Evolutionary conservation across 345 rosid species (phyloP), one percentile per base, ranked within the genome.

Genomic region (Gynandropsis gynandra): DNA sequence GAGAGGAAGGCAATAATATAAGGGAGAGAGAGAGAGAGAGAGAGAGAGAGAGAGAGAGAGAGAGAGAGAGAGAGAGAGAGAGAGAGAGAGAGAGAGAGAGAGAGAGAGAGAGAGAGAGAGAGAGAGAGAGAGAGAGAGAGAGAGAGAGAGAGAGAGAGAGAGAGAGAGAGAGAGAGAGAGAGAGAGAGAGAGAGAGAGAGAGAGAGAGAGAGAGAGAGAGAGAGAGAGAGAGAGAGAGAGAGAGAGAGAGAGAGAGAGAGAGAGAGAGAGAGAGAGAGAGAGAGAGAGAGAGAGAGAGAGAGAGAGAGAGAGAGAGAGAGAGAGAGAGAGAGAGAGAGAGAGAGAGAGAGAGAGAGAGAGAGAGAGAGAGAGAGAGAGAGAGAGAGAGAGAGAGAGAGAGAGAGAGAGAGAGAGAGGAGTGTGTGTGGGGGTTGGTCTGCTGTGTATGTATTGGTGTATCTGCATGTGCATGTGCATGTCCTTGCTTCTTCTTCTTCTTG

Each of bases 401-500:
- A 65, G 47, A 58, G 59, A 64, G 35, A 16, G 61, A 59, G 46
- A 52, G 21, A 51, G 35, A 36, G 11, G 3, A n/a, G 40, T 36
- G 51, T 53, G 65, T 50, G 53, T 54, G 60, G 70, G 56, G 2
- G 11, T 36, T 3, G 4, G 13, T 9, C n/a, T 36, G 40, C 10
- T 36, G 7, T 47, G 56, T 51, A 31, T 58, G 52, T 17, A 58
- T 18, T 58, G 16, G 42, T n/a, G 64, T 50, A 18, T 31, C 16
- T 42, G 58, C 65, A 66, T 66, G 70, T 53, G 70, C 70, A 66
- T 66, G 61, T 65, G 50, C 46, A 24, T 24, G 29, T 24, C 2
- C 29, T 2, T 24, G 29, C 29, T 5, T 2, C 5, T 24, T 2
- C 59, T 52, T 40, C 54, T 47, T 45, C 54, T 45, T 10, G 60